Evolutionary conservation across 306 rosid genomes (phyloP).

Genomic region (barrel medic (Medicago truncatula)): DNA sequence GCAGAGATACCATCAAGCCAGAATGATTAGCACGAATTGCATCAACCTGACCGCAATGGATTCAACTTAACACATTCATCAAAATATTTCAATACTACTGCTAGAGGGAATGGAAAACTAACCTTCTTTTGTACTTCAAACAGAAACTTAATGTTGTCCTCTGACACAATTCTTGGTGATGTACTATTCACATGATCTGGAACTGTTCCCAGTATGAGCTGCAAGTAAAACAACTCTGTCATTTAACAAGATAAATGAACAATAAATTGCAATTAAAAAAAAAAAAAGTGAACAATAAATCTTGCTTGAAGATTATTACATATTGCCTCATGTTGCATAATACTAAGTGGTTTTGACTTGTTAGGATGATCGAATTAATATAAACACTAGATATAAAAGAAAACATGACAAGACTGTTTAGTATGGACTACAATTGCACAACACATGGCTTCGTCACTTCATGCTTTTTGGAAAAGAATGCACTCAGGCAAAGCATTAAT

Average conservation of each 20-base stretch:
- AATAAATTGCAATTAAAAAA: neutral
- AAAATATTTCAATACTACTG: conserved; percentile 35
- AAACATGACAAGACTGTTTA: conserved; percentile 5
- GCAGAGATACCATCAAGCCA: conserved; percentile 69
- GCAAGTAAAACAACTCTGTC: conserved; percentile 23
- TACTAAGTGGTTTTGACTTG: conserved; percentile 24
- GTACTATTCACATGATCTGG: conserved; percentile 66
- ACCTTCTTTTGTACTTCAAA: conserved; percentile 93
- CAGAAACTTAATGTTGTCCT: conserved; percentile 81
- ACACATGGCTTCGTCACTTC: conserved; percentile 2
- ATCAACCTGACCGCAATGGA: conserved; percentile 66
- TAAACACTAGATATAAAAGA: conserved; percentile 27
- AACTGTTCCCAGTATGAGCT: conserved; percentile 83
- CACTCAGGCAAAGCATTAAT: neutral
- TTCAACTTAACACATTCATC: conserved; percentile 44
- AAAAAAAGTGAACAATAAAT: conserved; percentile 12
- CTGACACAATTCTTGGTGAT: conserved; percentile 80
- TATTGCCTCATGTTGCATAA: conserved; percentile 22
- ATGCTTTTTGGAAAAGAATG: conserved; percentile 29
- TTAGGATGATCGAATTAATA: conserved; percentile 27
- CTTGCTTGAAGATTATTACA: conserved; percentile 27
- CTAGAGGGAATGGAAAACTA: conserved; percentile 42
- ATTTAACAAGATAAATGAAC: conserved; percentile 34
- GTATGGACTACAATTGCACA: conserved; percentile 19
- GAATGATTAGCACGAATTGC: conserved; percentile 80